Percentiles rank a stretch among this genome's conserved stretches.
Conservation (phyloP, 2,329 filamentous ascomycete species). For the Colletotrichum sp. region DNA sequence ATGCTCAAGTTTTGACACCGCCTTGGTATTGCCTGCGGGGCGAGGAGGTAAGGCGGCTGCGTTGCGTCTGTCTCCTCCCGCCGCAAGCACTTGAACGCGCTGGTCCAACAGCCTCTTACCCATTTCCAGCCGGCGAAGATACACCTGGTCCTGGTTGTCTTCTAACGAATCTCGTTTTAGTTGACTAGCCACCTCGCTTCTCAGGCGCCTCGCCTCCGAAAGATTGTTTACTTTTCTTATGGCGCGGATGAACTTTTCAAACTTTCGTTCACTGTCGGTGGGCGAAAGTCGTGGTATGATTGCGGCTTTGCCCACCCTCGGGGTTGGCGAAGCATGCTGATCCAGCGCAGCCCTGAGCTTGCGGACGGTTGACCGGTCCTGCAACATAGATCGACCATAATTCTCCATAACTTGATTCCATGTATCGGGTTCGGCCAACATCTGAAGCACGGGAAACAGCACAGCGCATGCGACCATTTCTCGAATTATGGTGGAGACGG, state of each 20-base stretch:
- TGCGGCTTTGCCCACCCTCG: conserved; percentile 66
- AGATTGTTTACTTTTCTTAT: conserved; percentile 90
- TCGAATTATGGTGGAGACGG: conserved; percentile 80
- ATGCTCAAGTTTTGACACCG: conserved; percentile 69
- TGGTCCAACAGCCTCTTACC: conserved; percentile 91
- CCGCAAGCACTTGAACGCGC: conserved; percentile 81
- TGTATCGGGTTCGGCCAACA: conserved; percentile 89
- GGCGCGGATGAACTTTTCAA: conserved; percentile 90
- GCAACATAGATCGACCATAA: conserved; percentile 83
- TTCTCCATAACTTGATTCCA: conserved; percentile 98
- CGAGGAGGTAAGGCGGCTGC: conserved; percentile 23
- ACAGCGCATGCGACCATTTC: conserved; percentile 96
- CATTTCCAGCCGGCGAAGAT: conserved; percentile 88
- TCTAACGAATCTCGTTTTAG: conserved; percentile 82
- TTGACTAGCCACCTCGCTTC: conserved; percentile 91
- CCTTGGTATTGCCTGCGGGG: conserved; percentile 17
- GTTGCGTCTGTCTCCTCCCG: conserved; percentile 61
- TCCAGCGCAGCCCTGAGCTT: conserved; percentile 91
- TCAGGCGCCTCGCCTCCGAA: conserved; percentile 89
- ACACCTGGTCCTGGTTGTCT: conserved; percentile 82
- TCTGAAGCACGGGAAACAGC: conserved; percentile 78
- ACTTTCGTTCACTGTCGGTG: conserved; percentile 87
- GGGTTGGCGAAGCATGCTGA: conserved; percentile 86
- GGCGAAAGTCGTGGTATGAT: conserved; percentile 81
- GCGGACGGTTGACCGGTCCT: conserved; percentile 93